These are phyloP conservation scores for Aspergillus glaucus DNA, from an alignment of 2,329 filamentous ascomycete species.

Conservation along the genomic window DNA sequence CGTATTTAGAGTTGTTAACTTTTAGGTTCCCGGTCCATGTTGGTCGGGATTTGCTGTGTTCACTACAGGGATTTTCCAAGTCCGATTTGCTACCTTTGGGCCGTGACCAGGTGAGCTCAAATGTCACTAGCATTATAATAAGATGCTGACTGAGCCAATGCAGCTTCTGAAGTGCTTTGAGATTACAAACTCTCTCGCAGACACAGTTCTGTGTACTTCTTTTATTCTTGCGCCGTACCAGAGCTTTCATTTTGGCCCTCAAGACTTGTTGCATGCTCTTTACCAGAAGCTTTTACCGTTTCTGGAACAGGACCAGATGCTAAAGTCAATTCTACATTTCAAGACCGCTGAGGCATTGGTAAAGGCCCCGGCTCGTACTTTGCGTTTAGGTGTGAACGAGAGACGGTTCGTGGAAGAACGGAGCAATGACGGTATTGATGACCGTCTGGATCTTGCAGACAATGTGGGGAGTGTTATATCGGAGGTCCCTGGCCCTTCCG, in stretches of 20 bases:
- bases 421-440: too few relatives aligned
- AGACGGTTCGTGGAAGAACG: too few relatives aligned
- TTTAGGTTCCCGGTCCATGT: slow-evolving; percentile 22
- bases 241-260: slow-evolving; percentile 17
- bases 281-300: slow-evolving; percentile 26
- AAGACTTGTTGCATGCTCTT: slow-evolving; percentile 24
- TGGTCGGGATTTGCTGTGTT: slow-evolving; percentile 18
- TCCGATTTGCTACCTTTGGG: slow-evolving; percentile 24
- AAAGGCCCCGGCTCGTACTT: slow-evolving; percentile 16
- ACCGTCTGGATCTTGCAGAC: too few relatives aligned
- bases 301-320: slow-evolving; percentile 17
- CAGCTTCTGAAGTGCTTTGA: slow-evolving; percentile 29
- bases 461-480: too few relatives aligned
- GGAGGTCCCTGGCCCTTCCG: too few relatives aligned
- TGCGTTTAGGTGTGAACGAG: too few relatives aligned
- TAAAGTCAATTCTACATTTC: slow-evolving; percentile 21
- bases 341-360: slow-evolving; percentile 24
- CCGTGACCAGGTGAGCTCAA: slow-evolving; percentile 22
- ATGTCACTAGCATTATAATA: background rate
- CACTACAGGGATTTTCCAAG: slow-evolving; percentile 17
- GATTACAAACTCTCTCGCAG: slow-evolving; percentile 25
- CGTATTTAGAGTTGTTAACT: slow-evolving; percentile 14
- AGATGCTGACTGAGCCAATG: background rate
- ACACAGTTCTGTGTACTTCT: slow-evolving; percentile 18
- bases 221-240: background rate